Percentiles rank a stretch among this genome's conserved stretches.
Evolutionary conservation across 257 asterid genomes (phyloP).

Genomic region (Eucommia ulmoides): DNA sequence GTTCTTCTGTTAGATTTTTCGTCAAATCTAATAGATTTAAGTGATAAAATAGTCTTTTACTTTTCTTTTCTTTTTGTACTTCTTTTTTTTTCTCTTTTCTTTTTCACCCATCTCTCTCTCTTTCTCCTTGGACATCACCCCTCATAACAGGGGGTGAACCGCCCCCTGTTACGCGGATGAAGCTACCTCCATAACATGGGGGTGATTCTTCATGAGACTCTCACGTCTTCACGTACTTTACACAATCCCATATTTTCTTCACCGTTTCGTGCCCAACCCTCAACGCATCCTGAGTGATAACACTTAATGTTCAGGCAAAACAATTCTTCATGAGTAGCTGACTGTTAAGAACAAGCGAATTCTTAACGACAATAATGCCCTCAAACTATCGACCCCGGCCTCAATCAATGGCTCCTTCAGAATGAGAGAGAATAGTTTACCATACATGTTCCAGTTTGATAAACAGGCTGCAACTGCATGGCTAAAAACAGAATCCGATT

Average conservation of each 20-base stretch:
- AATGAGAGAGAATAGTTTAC: conserved; percentile 69
- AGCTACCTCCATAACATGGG: too few species aligned
- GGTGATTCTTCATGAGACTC: conserved; percentile 83
- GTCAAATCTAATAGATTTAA: too few species aligned
- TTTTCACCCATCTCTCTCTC: too few species aligned
- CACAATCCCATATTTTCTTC: conserved; percentile 69
- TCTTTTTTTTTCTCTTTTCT: too few species aligned
- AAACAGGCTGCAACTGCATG: conserved; percentile 88
- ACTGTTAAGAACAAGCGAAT: conserved; percentile 66
- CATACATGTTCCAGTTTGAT: conserved; percentile 81
- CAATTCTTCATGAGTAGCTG: conserved; percentile 71
- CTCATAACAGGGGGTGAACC: too few species aligned
- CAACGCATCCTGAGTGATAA: conserved; percentile 53
- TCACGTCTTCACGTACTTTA: conserved; percentile 80
- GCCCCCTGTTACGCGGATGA: too few species aligned
- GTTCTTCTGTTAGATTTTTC: too few species aligned
- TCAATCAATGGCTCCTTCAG: conserved; percentile 52
- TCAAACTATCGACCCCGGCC: conserved; percentile 50
- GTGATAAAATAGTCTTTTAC: too few species aligned
- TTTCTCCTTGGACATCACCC: too few species aligned
- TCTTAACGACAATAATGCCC: conserved; percentile 81
- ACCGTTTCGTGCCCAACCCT: conserved; percentile 35
- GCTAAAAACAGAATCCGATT: conserved; percentile 71
- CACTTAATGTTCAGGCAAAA: conserved; percentile 68
- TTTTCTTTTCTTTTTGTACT: too few species aligned